Conservation (phyloP, 768 basidiomycete species). For the Agaricus subrufescens region DNA sequence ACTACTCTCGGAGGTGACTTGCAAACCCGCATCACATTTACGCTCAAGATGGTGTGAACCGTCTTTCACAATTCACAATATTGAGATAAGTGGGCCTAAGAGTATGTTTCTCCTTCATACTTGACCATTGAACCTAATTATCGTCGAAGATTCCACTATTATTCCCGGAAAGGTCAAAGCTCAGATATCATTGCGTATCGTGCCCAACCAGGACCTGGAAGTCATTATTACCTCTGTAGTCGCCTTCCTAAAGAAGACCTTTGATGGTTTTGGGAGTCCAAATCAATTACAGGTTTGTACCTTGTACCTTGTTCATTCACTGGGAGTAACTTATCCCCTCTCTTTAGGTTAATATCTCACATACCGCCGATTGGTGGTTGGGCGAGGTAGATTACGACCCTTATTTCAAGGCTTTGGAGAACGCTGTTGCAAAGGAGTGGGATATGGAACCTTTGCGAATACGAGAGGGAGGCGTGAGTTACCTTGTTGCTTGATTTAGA, state of each 20-base stretch:
- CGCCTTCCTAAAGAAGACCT: constrained; percentile 53
- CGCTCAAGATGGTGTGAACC: constrained; percentile 87
- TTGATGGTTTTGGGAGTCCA: constrained; percentile 55
- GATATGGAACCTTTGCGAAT: constrained; percentile 80
- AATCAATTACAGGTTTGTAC: constrained; percentile 67
- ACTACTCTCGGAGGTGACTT: constrained; percentile 63
- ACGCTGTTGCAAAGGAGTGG: constrained; percentile 85
- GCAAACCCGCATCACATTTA: constrained; percentile 62
- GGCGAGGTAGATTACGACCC: constrained; percentile 71
- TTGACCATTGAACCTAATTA: not conserved
- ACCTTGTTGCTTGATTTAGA: not conserved
- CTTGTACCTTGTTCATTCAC: constrained; percentile 11
- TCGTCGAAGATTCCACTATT: constrained; percentile 66
- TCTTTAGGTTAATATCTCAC: constrained; percentile 67
- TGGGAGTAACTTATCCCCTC: not conserved
- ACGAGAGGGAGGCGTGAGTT: constrained; percentile 85
- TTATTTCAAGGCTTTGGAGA: constrained; percentile 85
- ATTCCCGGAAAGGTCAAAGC: constrained; percentile 85
- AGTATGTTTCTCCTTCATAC: constrained; percentile 40
- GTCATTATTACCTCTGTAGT: constrained; percentile 59
- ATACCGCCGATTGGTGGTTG: constrained; percentile 95
- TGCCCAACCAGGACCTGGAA: constrained; percentile 86
- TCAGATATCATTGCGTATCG: constrained; percentile 86
- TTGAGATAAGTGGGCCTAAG: constrained; percentile 77
- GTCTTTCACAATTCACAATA: constrained; percentile 82